Percentiles rank a stretch among this genome's conserved stretches.
Conservation (phyloP, 2,329 filamentous ascomycete species). For the Aspergillus brunneoviolaceus region DNA sequence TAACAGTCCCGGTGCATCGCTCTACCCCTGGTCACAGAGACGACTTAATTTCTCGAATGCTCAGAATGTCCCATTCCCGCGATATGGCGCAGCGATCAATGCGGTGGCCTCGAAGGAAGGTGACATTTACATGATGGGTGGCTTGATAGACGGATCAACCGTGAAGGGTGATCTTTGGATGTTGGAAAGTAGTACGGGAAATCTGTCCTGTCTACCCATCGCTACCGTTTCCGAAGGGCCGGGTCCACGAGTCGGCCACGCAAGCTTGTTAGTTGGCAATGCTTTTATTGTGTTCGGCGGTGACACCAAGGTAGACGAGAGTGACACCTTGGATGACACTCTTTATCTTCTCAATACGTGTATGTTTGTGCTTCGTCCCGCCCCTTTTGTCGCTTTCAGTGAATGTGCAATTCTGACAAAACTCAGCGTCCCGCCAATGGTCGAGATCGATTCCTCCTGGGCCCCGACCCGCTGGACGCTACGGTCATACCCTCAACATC, state of each 20-base stretch:
- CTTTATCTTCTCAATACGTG: slow-evolving; percentile 96
- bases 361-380: slow-evolving; percentile 53
- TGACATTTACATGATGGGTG: slow-evolving; percentile 96
- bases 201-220: slow-evolving; percentile 86
- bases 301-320: slow-evolving; percentile 95
- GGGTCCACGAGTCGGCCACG: slow-evolving; percentile 89
- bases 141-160: slow-evolving; percentile 88
- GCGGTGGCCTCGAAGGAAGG: slow-evolving; percentile 91
- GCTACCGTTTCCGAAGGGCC: slow-evolving; percentile 91
- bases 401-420: slow-evolving; percentile 15
- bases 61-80: slow-evolving; percentile 83
- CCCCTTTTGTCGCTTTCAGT: not conserved
- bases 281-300: slow-evolving; percentile 98
- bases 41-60: slow-evolving; percentile 80
- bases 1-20: slow-evolving; percentile 67
- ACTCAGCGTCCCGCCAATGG: slow-evolving; percentile 93
- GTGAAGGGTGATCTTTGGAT: slow-evolving; percentile 98
- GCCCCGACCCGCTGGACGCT: slow-evolving; percentile 81
- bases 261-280: slow-evolving; percentile 92
- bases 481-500: slow-evolving; percentile 95
- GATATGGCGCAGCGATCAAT: slow-evolving; percentile 97
- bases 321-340: slow-evolving; percentile 88
- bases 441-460: slow-evolving; percentile 88
- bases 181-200: slow-evolving; percentile 81
- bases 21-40: slow-evolving; percentile 95